Evolutionary conservation across 306 rosid species (phyloP).

Genomic region (Lagenaria siceraria): DNA sequence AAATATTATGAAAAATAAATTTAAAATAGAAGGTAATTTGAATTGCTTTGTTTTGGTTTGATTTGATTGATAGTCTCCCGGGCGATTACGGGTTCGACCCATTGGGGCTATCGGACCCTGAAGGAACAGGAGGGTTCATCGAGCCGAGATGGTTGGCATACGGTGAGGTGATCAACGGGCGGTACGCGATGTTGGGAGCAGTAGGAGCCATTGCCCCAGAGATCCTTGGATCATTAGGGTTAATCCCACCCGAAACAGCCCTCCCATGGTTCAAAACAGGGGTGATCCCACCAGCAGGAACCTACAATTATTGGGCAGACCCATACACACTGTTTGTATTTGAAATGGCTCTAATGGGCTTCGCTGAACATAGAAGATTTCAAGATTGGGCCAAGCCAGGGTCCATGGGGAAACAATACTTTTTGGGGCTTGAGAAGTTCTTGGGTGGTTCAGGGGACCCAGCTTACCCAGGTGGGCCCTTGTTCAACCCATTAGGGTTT

Average conservation of each 20-base stretch:
- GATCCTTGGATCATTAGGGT: conserved; percentile 55
- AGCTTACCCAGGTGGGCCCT: conserved; percentile 86
- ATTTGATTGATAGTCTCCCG: conserved; percentile 41
- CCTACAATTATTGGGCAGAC: conserved; percentile 93
- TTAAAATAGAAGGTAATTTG: not conserved
- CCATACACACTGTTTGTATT: conserved; percentile 71
- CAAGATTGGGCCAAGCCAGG: conserved; percentile 89
- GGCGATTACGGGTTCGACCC: conserved; percentile 97
- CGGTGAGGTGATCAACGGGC: conserved; percentile 82
- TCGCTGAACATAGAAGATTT: conserved; percentile 87
- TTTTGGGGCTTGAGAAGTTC: conserved; percentile 67
- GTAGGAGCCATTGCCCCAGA: conserved; percentile 83
- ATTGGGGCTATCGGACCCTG: conserved; percentile 91
- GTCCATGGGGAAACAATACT: conserved; percentile 77
- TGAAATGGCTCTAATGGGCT: conserved; percentile 79
- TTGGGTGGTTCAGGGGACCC: conserved; percentile 80
- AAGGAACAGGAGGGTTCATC: conserved; percentile 93
- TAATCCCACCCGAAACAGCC: conserved; percentile 80
- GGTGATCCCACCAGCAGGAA: conserved; percentile 85
- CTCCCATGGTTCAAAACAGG: conserved; percentile 96
- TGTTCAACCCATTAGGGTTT: conserved; percentile 87
- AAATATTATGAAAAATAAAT: not conserved
- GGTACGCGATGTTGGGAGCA: conserved; percentile 84
- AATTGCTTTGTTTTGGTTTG: not conserved
- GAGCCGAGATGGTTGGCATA: conserved; percentile 94